These are phyloP conservation scores for Chrysoporthe cubensis DNA, from an alignment of 2,329 filamentous ascomycete species.

Conservation along the genomic window DNA sequence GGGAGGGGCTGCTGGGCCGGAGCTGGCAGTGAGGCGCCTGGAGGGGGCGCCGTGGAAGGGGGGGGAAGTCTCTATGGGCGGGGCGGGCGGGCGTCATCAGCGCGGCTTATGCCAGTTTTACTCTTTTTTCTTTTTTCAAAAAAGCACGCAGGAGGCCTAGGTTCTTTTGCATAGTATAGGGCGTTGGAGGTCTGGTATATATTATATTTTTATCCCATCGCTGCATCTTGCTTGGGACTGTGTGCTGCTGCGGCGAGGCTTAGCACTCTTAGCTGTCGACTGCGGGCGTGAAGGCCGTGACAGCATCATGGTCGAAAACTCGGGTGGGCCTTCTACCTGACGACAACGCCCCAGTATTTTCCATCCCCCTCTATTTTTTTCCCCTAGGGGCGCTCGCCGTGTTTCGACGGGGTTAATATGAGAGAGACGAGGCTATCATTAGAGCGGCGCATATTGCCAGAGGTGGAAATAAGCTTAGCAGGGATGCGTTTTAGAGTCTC, in stretches of 20 bases:
- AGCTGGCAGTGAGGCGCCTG: conserved; percentile 35
- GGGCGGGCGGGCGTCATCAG: too few species aligned
- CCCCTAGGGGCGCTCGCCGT: too few species aligned
- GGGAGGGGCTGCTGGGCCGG: conserved; percentile 34
- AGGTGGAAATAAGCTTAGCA: not conserved
- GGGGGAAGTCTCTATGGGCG: too few species aligned
- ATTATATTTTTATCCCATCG: not conserved
- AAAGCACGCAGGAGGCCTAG: not conserved
- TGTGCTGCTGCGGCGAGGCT: not conserved
- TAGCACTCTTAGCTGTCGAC: too few species aligned
- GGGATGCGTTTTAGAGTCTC: too few species aligned
- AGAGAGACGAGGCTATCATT: too few species aligned
- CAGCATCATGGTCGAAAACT: not conserved
- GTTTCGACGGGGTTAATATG: too few species aligned
- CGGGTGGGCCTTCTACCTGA: not conserved
- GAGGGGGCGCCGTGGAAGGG: not conserved
- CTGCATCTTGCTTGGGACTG: not conserved
- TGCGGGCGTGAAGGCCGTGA: not conserved
- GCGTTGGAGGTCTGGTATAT: not conserved
- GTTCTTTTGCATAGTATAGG: not conserved
- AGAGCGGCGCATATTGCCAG: too few species aligned
- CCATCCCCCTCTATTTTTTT: too few species aligned
- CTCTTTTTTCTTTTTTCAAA: not conserved
- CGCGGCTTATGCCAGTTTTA: too few species aligned
- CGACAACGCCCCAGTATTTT: too few species aligned